Evolutionary conservation across 148 eudicot species (phyloP), one percentile per base, ranked within the genome.

Genomic region (Chenopodium quinoa): DNA sequence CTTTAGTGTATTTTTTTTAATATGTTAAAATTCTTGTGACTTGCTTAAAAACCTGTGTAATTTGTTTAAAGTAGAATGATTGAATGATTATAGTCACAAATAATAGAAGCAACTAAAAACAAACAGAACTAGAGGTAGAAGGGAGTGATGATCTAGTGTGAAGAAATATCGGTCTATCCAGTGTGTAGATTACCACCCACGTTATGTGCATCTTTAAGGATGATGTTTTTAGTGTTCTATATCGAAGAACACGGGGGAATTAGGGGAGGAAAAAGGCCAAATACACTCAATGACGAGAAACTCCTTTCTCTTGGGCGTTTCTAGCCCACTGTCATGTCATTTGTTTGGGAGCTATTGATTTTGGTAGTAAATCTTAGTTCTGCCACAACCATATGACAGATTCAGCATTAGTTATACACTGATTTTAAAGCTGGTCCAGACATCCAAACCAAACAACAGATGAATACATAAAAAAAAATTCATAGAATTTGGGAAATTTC

Each of bases 1-100:
- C 83, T 70, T 78, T 66, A 78, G 68, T 1, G 7, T 68, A 27
- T 76, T 60, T 69, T 78, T 83, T 70, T 75, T 83, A 40, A 40
- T 40, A 40, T 40, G 44, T 40, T 40, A 40, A 6, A 77, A 31
- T 50, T 64, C 50, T 66, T 75, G 67, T 48, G 58, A 79, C 63
- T 25, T 54, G 54, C 79, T 79, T 82, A 54, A 77, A 82, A 79
- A 81, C 27, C 68, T 34, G 89, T 87, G 89, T 73, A 16, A 71
- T 65, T 84, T 48, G 83, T 84, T 75, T 71, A 67, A 84, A 82
- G 82, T 62, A 74, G 50, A 78, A 85, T 81, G 84, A 85, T 78
- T 81, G 50, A 85, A 85, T 81, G 84, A 85, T 81, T 81, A 85
- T 32, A 83, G 62, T 78, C 87, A 56, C 44, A 63, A 31, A 78